Evolutionary conservation across 192 early-diverging fungal species (phyloP).

Genomic region (Coemansia reversa): DNA sequence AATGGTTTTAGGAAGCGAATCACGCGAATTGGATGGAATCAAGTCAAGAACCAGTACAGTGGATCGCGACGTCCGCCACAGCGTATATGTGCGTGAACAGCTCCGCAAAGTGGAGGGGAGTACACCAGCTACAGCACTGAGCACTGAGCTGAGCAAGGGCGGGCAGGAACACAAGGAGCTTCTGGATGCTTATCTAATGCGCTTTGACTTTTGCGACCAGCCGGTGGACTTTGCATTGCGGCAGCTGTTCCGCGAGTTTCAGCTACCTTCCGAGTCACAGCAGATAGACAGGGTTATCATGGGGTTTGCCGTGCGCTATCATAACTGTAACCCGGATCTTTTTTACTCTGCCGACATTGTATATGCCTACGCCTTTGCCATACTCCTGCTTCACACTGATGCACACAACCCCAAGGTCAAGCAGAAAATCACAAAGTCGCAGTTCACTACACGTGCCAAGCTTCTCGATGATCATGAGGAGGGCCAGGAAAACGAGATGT

Average conservation of each 20-base stretch:
- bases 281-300: slow-evolving; percentile 81
- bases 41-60: not conserved
- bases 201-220: slow-evolving; percentile 62
- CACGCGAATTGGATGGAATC: not conserved
- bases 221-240: slow-evolving; percentile 69
- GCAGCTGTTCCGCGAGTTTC: slow-evolving; percentile 69
- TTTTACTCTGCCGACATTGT: slow-evolving; percentile 64
- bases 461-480: slow-evolving; percentile 62
- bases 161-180: slow-evolving; percentile 59
- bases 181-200: slow-evolving; percentile 59
- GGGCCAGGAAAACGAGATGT: slow-evolving; percentile 51
- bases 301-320: slow-evolving; percentile 71
- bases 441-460: slow-evolving; percentile 71
- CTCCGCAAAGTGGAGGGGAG: slow-evolving; percentile 31
- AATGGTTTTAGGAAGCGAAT: not conserved
- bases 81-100: slow-evolving; percentile 39
- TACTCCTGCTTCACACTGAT: slow-evolving; percentile 83
- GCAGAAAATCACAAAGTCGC: slow-evolving; percentile 79
- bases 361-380: slow-evolving; percentile 76
- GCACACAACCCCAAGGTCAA: slow-evolving; percentile 80
- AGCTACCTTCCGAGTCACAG: slow-evolving; percentile 77
- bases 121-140: slow-evolving; percentile 53
- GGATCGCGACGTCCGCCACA: slow-evolving; percentile 14
- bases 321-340: slow-evolving; percentile 65
- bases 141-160: slow-evolving; percentile 57